Evolutionary conservation across 345 rosid genomes (phyloP).

Genomic region (Adansonia digitata): DNA sequence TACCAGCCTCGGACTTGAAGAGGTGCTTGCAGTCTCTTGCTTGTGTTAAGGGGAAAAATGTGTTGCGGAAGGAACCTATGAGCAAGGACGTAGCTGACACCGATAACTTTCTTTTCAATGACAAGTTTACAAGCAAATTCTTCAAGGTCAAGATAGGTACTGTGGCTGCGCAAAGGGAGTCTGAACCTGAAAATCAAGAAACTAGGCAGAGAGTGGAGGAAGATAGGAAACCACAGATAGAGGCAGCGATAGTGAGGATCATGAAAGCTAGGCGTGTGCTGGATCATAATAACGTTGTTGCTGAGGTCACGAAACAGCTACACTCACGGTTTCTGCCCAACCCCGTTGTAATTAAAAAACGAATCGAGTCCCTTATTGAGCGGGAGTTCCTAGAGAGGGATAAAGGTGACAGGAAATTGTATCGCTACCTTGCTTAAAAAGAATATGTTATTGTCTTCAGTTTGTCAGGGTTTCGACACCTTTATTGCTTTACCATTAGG

Average conservation of each 20-base stretch:
- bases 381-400: slow-evolving; percentile 73
- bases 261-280: slow-evolving; percentile 66
- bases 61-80: slow-evolving; percentile 71
- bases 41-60: slow-evolving; percentile 62
- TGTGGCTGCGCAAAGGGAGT: slow-evolving; percentile 64
- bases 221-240: slow-evolving; percentile 73
- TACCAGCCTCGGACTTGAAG: slow-evolving; percentile 60
- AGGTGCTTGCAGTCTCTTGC: slow-evolving; percentile 75
- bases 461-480: background rate
- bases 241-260: slow-evolving; percentile 71
- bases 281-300: slow-evolving; percentile 64
- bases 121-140: slow-evolving; percentile 64
- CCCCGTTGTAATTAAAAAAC: slow-evolving; percentile 60
- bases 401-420: slow-evolving; percentile 57
- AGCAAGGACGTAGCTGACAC: slow-evolving; percentile 64
- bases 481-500: too few species aligned
- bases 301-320: slow-evolving; percentile 71
- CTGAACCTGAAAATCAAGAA: slow-evolving; percentile 73
- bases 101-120: slow-evolving; percentile 53
- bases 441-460: background rate
- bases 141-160: slow-evolving; percentile 73
- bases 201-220: slow-evolving; percentile 77
- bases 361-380: slow-evolving; percentile 69
- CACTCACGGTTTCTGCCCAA: slow-evolving; percentile 67
- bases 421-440: slow-evolving; percentile 54